Base-by-base conservation (phyloP, 768 basidiomycete genomes). In the Lanmaoa rubissima region DNA sequence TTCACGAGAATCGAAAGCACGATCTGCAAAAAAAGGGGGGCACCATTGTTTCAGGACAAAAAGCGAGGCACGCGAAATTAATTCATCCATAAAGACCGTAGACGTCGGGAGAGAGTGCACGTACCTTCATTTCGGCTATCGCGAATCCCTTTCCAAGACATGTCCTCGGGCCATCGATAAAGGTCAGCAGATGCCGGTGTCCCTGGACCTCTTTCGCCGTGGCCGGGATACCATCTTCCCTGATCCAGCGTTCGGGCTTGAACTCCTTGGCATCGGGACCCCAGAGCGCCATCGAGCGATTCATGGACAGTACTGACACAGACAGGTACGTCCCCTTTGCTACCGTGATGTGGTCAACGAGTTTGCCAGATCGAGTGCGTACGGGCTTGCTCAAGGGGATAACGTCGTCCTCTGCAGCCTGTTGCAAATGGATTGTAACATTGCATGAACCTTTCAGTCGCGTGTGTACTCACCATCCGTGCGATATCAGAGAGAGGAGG, bases 171-270 rank as follows among this genome's bases (percentile, higher is more conserved):
- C 44, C 44, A 28, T 45, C 26, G 4, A 9, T 1, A 5, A 45
- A 45, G 5, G 44, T 45, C 17, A 45, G 5, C 2, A 45, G 17
- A 45, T 45, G 26, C 5, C 44, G 44, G 26, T 45, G 26, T 28
- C 26, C 26, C 17, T 45, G 44, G 14, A 45, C 17, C 16, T 45
- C 44, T 35, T 84, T 76, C 0, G 76, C 75, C 31, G 45, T 44
- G n/a, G 42, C 47, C 2, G 65, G 61, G 9, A 66, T 61, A 1
- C 70, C 67, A 14, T 69, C 69, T 5, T 70, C 68, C 5, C 61
- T 61, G 10, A 88, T 70, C 88, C 88, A 90, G 6, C 88, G 75
- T 52, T 84, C 82, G 0, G 87, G 88, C 40, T 79, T 74, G 67
- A 84, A 90, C 46, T 77, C 77, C 24, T 77, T 75, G 4, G 84